Evolutionary conservation across 306 rosid genomes (phyloP).

Genomic region (Gastrolobium villosum): DNA sequence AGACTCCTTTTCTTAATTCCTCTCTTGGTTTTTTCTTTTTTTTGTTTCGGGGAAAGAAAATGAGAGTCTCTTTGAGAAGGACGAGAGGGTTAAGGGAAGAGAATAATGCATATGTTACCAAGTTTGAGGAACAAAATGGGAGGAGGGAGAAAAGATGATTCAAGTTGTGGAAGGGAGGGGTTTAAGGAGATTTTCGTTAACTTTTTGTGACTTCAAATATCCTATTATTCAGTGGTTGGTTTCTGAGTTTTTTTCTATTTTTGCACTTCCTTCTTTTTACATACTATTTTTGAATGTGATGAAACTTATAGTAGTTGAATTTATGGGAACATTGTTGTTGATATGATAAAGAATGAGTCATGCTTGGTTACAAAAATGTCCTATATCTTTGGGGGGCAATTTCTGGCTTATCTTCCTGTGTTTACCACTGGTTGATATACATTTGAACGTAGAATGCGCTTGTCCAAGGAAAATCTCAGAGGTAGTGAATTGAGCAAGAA

Average conservation of each 20-base stretch:
- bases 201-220: neutral
- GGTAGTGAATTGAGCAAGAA: too few relatives aligned
- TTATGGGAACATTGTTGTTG: neutral
- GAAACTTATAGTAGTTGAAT: neutral
- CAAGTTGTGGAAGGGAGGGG: slow-evolving; percentile 50
- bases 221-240: neutral
- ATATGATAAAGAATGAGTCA: neutral
- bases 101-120: slow-evolving; percentile 36
- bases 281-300: neutral
- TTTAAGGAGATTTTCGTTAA: slow-evolving; percentile 44
- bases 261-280: neutral
- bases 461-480: neutral
- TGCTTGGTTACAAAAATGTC: neutral
- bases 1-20: slow-evolving; percentile 22
- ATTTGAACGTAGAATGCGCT: slow-evolving; percentile 22
- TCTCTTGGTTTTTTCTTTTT: slow-evolving; percentile 36
- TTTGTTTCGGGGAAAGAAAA: neutral
- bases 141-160: neutral
- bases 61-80: neutral
- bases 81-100: neutral
- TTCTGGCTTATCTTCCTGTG: neutral
- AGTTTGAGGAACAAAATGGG: slow-evolving; percentile 36
- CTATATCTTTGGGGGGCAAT: neutral
- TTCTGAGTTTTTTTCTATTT: slow-evolving; percentile 37
- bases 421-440: neutral